Percentiles rank a stretch among this genome's conserved stretches.
phyloP scores from a whole-genome alignment of 371 early-diverging fungal species.

The Mucor ambiguus region DNA sequence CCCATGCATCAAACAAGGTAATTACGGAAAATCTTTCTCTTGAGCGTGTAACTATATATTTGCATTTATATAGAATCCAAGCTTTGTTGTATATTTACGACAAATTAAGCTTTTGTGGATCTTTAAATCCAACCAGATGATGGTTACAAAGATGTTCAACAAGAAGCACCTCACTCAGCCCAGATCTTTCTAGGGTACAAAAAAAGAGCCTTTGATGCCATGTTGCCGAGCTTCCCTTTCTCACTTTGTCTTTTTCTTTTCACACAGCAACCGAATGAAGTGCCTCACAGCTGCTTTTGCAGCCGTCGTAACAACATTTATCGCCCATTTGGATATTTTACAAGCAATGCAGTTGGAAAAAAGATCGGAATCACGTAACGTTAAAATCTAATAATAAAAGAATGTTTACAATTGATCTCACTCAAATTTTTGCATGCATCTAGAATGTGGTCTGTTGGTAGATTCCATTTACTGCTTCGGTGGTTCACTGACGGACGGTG shows the following conservation, averaged over 20 bases:
- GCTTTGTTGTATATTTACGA: not conserved
- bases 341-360: not conserved
- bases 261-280: not conserved
- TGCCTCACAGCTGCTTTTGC: not conserved
- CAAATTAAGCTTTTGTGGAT: not conserved
- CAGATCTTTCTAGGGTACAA: not conserved
- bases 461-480: not conserved
- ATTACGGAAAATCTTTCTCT: not conserved
- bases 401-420: not conserved
- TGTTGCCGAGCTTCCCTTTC: not conserved
- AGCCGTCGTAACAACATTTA: not conserved
- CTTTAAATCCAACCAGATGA: not conserved
- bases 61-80: not conserved
- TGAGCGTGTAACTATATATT: not conserved
- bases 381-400: not conserved
- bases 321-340: not conserved
- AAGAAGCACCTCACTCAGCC: not conserved
- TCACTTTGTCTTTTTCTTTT: not conserved
- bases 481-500: not conserved
- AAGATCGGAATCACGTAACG: not conserved
- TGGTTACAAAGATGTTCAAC: not conserved
- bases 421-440: not conserved
- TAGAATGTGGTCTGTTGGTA: slow-evolving; percentile 2
- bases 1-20: not conserved
- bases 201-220: not conserved